A percentile compares a stretch with the other conserved stretches of the same genome.
These are phyloP conservation scores for Botrytis galanthina DNA, from an alignment of 2,329 filamentous ascomycete genomes.

Conservation along the genomic window DNA sequence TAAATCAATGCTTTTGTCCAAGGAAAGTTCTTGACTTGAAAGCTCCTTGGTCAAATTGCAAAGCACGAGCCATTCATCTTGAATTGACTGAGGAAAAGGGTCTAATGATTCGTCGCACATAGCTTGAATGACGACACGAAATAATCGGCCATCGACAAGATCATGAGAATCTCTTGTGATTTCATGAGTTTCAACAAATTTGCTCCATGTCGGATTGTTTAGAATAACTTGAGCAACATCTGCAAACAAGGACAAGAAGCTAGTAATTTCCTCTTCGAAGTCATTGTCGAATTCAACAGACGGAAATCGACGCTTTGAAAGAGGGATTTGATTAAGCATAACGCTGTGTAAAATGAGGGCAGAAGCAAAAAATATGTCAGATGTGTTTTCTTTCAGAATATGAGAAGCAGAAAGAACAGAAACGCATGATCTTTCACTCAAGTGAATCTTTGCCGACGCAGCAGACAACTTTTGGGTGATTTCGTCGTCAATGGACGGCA, in stretches of 20 bases:
- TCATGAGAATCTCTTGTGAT: slow-evolving; percentile 50
- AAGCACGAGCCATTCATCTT: slow-evolving; percentile 33
- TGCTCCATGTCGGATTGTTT: slow-evolving; percentile 35
- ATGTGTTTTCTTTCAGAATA: slow-evolving; percentile 36
- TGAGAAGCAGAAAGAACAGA: slow-evolving; percentile 34
- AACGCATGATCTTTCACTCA: slow-evolving; percentile 40
- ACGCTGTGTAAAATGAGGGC: slow-evolving; percentile 46
- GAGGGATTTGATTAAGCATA: slow-evolving; percentile 42
- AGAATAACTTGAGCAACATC: slow-evolving; percentile 38
- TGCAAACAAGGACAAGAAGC: slow-evolving; percentile 43
- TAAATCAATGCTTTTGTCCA: slow-evolving; percentile 32
- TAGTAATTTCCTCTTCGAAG: slow-evolving; percentile 38
- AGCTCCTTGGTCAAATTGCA: slow-evolving; percentile 36
- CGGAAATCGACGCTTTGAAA: slow-evolving; percentile 42
- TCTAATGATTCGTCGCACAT: slow-evolving; percentile 29
- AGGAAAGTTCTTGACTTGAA: slow-evolving; percentile 36
- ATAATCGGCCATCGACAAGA: slow-evolving; percentile 53
- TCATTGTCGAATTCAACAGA: slow-evolving; percentile 38
- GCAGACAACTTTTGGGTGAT: slow-evolving; percentile 25
- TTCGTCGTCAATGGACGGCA: slow-evolving; percentile 18
- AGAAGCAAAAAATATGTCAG: slow-evolving; percentile 37
- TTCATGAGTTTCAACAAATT: slow-evolving; percentile 29
- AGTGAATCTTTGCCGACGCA: slow-evolving; percentile 27
- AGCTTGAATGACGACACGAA: slow-evolving; percentile 35
- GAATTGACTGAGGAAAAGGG: slow-evolving; percentile 24